Base-by-base conservation (phyloP, 305 asterid species). In the Vinca major region DNA sequence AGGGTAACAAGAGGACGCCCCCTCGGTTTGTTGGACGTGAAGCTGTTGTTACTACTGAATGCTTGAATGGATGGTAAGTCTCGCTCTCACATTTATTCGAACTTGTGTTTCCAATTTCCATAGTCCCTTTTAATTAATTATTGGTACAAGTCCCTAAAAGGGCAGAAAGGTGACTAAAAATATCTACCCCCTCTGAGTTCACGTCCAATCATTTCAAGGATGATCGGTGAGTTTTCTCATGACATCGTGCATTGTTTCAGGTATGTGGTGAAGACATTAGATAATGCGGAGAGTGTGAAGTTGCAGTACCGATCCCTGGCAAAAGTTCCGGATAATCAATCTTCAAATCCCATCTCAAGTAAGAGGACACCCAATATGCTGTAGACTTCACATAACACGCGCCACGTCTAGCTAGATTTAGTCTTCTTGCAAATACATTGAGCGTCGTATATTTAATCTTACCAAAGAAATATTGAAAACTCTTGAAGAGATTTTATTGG, bases 1-100 rank as follows among this genome's bases (percentile, higher is more conserved):
- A 93, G 99, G 97, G 99, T 53, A 93, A 93, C 87, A 93, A 93
- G 89, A 80, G 99, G 84, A 90, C 99, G 58, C 99, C 97, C 65
- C 90, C 65, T 53, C 96, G 92, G 73, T 93, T 93, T 78, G 95
- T 90, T 54, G 97, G 97, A 63, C 89, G 97, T 53, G 97, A 89
- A 80, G 99, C 99, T 64, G 80, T 90, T 71, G 97, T 93, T 37
- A 91, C 96, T 66, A 82, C 89, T 49, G 95, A 90, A 73, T 93
- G 99, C 85, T 82, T 89, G 86, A 93, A 90, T 79, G 99, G 99
- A 80, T 93, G 97, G 99, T 90, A 81, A 77, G 65, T 60, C 50
- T 61, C 70, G 40, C 76, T 26, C 33, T 26, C 33, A 26, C 33
- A 26, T 26, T 26, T 26, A 26, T 26, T 26, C 33, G 33, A 26